Conservation (phyloP, 495 filamentous ascomycete genomes). For the Trichoderma virens region DNA sequence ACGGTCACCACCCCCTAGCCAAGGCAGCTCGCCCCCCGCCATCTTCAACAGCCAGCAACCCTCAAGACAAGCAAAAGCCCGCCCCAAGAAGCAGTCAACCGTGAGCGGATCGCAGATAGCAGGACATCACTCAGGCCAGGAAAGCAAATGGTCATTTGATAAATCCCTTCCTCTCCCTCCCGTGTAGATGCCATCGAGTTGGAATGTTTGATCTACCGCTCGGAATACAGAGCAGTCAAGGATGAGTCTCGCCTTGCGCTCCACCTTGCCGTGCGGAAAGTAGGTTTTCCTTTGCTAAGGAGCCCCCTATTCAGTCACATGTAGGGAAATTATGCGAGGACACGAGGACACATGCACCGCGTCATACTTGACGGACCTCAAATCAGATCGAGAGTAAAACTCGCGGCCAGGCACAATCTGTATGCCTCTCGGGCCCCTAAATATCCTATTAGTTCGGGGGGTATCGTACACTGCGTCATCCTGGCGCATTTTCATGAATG, state of each 20-base stretch:
- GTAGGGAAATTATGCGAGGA: neutral
- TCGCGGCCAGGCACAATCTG: neutral
- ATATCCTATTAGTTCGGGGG: conserved; percentile 14
- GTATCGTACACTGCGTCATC: conserved; percentile 30
- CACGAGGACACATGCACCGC: neutral
- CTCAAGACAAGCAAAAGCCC: neutral
- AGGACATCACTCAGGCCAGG: neutral
- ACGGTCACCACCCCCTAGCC: conserved; percentile 2
- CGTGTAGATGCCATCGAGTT: conserved; percentile 10
- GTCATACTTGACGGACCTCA: neutral
- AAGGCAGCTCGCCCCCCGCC: conserved; percentile 2
- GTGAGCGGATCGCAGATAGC: conserved; percentile 4
- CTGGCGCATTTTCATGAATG: neutral
- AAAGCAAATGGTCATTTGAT: conserved; percentile 6
- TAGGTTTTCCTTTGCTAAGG: neutral
- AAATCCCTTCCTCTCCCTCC: conserved; percentile 9
- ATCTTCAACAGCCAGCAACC: neutral
- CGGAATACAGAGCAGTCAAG: conserved; percentile 60
- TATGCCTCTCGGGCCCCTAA: neutral
- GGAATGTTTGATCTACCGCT: conserved; percentile 43
- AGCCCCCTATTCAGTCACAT: neutral
- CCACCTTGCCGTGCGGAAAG: conserved; percentile 50
- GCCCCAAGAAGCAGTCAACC: neutral
- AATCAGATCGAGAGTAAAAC: too few species aligned
- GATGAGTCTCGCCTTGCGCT: conserved; percentile 58